Conservation (phyloP, 371 early-diverging fungal genomes). For the Catenaria anguillulae region DNA sequence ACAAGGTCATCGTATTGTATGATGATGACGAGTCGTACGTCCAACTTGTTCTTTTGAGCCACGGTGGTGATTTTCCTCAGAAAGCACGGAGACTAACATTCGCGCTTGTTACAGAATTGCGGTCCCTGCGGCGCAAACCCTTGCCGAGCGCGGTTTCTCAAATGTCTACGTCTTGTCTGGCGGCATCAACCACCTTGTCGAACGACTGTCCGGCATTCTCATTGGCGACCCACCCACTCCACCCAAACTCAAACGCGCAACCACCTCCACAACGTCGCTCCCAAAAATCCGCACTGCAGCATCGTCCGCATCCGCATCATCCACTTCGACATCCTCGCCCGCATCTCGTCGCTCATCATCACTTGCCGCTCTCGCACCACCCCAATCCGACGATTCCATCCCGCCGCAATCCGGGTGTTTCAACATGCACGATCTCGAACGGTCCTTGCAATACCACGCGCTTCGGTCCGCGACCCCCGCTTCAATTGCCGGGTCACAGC, state of each 20-base stretch:
- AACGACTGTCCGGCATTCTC: background rate
- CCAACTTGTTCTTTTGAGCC: background rate
- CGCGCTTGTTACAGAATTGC: background rate
- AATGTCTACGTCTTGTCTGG: background rate
- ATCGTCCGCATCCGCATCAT: no score
- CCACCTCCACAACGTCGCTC: no score
- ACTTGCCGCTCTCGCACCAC: background rate
- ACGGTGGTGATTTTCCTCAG: no score
- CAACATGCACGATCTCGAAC: slow-evolving; percentile 1
- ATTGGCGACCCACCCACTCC: background rate
- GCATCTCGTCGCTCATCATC: background rate
- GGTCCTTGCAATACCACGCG: background rate
- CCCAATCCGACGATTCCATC: background rate
- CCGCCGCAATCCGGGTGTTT: background rate
- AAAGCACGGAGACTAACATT: background rate
- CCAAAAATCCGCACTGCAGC: no score
- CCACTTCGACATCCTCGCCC: background rate
- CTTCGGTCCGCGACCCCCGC: no score
- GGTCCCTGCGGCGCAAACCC: background rate
- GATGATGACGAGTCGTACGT: slow-evolving; percentile 1
- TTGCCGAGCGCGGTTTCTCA: background rate
- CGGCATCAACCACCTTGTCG: background rate
- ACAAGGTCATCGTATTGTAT: background rate
- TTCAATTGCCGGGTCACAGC: no score
- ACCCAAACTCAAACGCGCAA: no score